Evolutionary conservation across 1,139 yeast genomes (phyloP), one percentile per base, ranked within the genome.

Genomic region (Pichia sp.): DNA sequence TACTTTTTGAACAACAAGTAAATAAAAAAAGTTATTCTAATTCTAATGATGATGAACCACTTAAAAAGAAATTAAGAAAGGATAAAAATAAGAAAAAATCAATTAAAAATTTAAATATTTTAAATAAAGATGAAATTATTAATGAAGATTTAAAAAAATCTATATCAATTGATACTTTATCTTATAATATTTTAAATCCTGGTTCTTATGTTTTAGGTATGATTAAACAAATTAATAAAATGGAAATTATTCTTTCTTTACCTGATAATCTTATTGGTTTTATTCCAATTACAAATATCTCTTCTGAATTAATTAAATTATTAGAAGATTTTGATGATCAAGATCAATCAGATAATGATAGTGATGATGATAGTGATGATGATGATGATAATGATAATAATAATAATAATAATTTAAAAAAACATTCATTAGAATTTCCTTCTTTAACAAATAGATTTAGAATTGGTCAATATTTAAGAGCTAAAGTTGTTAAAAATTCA

Each of bases 401-500:
- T 16, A 16, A 16, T 16, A 16, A 64, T 3, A 46, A 36, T 12
- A 52, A 2, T 48, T 62, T 5, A 63, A 6, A 62, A 63, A 47
- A 41, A 54, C 28, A 16, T 16, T 11, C 4, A 12, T 34, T 35
- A 11, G 73, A 71, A 42, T 68, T 82, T 45, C 94, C 95, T 16
- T 65, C 71, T 16, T 69, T 87, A 49, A 60, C 67, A 2, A 59
- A 69, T 2, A 62, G 78, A 45, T 89, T 90, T 66, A 61, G 65
- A 40, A 56, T 77, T 36, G 97, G 97, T 11, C 94, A 87, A 63
- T 92, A 95, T 89, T 67, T 92, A 40, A 78, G 94, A 56, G 95
- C 95, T 27, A 68, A 74, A 46, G 89, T 90, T 7, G 73, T 74
- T 8, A 74, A 74, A 37, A 61, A 62, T 30, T 53, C 61, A 20